Evolutionary conservation across 306 rosid species (phyloP), one percentile per base, ranked within the genome.

Genomic region (Lathyrus tuberosus): DNA sequence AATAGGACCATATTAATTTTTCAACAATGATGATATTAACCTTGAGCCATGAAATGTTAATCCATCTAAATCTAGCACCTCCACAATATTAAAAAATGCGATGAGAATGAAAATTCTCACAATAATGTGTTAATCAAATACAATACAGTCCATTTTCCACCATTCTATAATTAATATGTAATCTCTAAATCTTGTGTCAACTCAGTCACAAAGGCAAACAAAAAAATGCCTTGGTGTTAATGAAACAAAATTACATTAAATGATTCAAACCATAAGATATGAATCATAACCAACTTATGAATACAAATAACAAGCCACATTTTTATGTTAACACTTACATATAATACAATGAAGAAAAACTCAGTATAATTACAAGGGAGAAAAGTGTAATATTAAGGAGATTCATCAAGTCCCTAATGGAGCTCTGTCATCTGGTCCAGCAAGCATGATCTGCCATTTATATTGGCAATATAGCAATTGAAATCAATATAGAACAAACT

Each of bases 341-440:
- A 80, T 66, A 60, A 75, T 81, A 87, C 85, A 87, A 58, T 46
- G 49, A 51, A 61, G 54, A 62, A 66, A 80, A 79, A 57, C 51
- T 75, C 77, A 59, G 65, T 83, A 81, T 73, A 84, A 83, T 65
- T 85, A 88, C 98, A 88, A 44, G 20, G 52, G 60, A 2, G 30
- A 18, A 33, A 31, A 24, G 52, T 56, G 44, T 38, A 47, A 70
- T 65, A 58, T 65, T 51, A 30, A 62, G 51, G 47, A 73, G 69
- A 46, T 70, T 78, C 70, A 62, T 85, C 82, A 81, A 64, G 88
- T 85, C 59, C 90, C 91, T 68, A 79, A 60, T 54, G 91, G 79
- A 76, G 91, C 85, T 81, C 96, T 88, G 86, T 91, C 97, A 67
- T 87, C 95, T 13, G 98, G 98, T 65, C 98, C 97, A 16, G 96